These are phyloP conservation scores for Vicia sativa DNA, from an alignment of 306 rosid species.

Conservation along the genomic window DNA sequence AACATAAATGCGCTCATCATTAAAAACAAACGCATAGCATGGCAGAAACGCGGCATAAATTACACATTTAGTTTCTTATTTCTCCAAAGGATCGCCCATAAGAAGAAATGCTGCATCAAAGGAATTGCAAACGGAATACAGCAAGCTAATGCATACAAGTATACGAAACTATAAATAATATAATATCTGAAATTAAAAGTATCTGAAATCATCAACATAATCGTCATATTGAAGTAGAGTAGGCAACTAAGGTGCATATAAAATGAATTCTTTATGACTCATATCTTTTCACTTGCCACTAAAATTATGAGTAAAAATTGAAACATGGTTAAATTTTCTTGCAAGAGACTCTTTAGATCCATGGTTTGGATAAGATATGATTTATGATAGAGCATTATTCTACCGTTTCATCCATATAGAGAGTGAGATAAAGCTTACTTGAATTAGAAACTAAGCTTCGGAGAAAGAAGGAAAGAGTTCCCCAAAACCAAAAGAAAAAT, in stretches of 20 bases:
- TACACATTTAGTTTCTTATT: conserved; percentile 7
- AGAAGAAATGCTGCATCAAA: background rate
- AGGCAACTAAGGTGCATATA: background rate
- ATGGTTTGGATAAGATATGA: background rate
- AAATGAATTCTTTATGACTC: conserved; percentile 3
- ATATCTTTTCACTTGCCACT: background rate
- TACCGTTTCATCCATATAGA: background rate
- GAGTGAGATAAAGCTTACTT: background rate
- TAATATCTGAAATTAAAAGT: background rate
- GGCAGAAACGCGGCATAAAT: conserved; percentile 8
- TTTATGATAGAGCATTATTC: background rate
- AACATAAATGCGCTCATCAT: background rate
- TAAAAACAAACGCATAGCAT: conserved; percentile 3
- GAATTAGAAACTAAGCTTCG: background rate
- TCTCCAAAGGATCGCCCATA: background rate
- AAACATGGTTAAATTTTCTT: background rate
- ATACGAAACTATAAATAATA: background rate
- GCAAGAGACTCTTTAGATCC: background rate
- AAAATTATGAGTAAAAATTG: background rate
- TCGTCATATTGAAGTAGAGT: background rate
- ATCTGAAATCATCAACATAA: background rate
- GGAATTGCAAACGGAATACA: conserved; percentile 15
- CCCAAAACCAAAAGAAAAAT: background rate
- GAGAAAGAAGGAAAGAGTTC: background rate
- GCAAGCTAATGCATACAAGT: background rate